These are phyloP conservation scores for Cordyceps militaris DNA, from an alignment of 2,329 filamentous ascomycete genomes.

Conservation along the genomic window DNA sequence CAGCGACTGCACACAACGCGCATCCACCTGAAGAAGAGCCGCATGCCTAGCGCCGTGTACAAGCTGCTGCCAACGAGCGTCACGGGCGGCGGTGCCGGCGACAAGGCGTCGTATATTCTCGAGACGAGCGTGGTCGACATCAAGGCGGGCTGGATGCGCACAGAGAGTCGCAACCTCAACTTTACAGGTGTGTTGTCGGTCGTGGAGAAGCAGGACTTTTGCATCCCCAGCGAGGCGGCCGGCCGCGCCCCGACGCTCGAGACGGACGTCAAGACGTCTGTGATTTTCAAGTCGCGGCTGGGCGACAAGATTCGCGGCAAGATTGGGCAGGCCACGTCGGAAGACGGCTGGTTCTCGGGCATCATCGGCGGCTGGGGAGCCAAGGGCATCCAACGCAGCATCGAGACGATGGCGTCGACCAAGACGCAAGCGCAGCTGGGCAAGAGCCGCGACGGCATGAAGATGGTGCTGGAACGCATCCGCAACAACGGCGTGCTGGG, in stretches of 20 bases:
- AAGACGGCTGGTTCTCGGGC: conserved; percentile 45
- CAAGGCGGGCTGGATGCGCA: conserved; percentile 74
- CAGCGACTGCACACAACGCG: conserved; percentile 72
- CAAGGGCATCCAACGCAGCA: conserved; percentile 67
- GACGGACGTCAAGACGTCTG: conserved; percentile 66
- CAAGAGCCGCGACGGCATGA: conserved; percentile 79
- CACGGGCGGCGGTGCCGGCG: conserved; percentile 55
- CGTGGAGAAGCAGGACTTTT: conserved; percentile 67
- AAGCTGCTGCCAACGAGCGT: conserved; percentile 67
- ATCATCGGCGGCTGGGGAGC: conserved; percentile 55
- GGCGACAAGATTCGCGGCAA: conserved; percentile 59
- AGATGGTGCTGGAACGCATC: conserved; percentile 66
- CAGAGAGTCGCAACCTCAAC: conserved; percentile 73
- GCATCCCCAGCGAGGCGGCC: conserved; percentile 28
- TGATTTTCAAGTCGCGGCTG: conserved; percentile 64
- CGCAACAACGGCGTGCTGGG: conserved; percentile 52
- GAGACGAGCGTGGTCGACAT: conserved; percentile 75
- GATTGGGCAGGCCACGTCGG: conserved; percentile 37
- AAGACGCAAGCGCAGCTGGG: conserved; percentile 71
- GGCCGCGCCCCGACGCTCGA: conserved; percentile 23
- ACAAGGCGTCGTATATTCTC: conserved; percentile 72
- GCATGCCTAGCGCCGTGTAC: conserved; percentile 65
- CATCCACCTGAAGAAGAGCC: conserved; percentile 74
- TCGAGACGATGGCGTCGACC: conserved; percentile 70
- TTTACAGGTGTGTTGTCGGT: conserved; percentile 76